Conservation (phyloP, 306 rosid genomes). For the Quercus aquifolioides region DNA sequence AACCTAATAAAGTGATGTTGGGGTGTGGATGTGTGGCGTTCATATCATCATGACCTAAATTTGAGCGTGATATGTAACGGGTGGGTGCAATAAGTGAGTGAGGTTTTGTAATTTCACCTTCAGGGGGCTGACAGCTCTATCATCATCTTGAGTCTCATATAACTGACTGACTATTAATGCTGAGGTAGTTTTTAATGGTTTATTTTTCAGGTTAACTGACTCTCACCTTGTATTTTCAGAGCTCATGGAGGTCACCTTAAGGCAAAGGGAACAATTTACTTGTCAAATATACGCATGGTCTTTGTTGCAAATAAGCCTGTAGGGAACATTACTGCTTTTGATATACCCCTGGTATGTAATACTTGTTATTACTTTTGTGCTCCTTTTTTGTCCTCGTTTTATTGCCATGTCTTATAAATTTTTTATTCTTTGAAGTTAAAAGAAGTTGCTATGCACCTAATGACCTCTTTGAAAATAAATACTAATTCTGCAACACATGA, state of each 20-base stretch:
- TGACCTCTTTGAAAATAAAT: too few relatives aligned
- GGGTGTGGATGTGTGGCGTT: background rate
- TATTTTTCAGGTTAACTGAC: background rate
- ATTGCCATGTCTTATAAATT: background rate
- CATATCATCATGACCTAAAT: background rate
- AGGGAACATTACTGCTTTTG: constrained; percentile 66
- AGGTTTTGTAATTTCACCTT: background rate
- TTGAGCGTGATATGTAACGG: background rate
- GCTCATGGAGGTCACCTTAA: constrained; percentile 59
- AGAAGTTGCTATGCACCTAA: background rate
- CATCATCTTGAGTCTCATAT: background rate
- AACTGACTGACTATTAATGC: background rate
- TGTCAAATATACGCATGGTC: constrained; percentile 89
- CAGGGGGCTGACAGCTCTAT: background rate
- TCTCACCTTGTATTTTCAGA: constrained; percentile 27
- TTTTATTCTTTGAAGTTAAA: background rate
- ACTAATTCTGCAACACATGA: too few relatives aligned
- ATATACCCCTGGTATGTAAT: constrained; percentile 87
- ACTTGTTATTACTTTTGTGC: background rate
- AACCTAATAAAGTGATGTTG: background rate
- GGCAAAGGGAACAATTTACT: constrained; percentile 81
- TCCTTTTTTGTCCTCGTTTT: background rate
- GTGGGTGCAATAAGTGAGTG: background rate
- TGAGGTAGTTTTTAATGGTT: background rate
- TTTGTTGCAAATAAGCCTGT: constrained; percentile 67